A percentile compares a stretch with the other conserved stretches of the same genome.
Conservation (phyloP, 352 stramenopile genomes). For the Globisporangium solare region DNA sequence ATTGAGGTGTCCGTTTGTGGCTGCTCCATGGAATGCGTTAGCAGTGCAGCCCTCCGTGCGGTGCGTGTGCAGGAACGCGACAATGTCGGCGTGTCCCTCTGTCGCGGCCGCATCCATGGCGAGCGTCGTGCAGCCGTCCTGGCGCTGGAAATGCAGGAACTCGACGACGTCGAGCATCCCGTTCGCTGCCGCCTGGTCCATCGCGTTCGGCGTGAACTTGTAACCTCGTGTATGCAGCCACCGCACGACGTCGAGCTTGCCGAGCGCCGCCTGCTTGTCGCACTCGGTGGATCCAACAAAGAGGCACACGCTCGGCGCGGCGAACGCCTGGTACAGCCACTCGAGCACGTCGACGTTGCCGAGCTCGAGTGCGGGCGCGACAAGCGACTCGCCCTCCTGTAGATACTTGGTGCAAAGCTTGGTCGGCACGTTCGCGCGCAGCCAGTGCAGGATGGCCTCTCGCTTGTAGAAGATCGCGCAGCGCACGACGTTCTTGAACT, state of each 20-base stretch:
- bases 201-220: neutral
- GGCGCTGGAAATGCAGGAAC: conserved; percentile 2
- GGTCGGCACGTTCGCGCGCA: neutral
- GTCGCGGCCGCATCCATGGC: conserved; percentile 4
- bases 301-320: neutral
- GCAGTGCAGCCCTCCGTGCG: conserved; percentile 1
- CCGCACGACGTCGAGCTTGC: neutral
- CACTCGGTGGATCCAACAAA: neutral
- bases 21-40: neutral
- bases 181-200: conserved; percentile 1
- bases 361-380: too few relatives aligned
- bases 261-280: neutral
- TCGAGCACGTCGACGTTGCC: conserved; percentile 2
- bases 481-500: neutral
- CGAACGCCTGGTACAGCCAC: neutral
- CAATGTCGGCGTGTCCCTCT: neutral
- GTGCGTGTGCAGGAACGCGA: neutral
- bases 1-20: neutral
- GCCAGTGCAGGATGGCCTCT: neutral
- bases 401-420: too few relatives aligned
- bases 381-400: too few relatives aligned
- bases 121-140: neutral
- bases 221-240: conserved; percentile 4
- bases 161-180: neutral
- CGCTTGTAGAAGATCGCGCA: neutral